These are phyloP conservation scores for Seminavis robusta DNA, from an alignment of 108 stramenopile species.

Conservation along the genomic window DNA sequence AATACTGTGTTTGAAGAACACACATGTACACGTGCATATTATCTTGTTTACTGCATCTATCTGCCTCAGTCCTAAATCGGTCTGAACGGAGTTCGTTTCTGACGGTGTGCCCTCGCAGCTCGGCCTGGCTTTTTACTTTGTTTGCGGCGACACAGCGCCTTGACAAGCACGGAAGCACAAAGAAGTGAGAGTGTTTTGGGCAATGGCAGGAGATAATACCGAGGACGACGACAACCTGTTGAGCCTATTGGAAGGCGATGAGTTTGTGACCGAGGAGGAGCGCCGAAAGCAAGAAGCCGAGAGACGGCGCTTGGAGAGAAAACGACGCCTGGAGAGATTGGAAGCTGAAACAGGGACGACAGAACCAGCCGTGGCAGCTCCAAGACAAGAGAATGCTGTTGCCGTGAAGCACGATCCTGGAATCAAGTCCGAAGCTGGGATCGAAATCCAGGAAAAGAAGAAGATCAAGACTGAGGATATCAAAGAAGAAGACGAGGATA, in stretches of 20 bases:
- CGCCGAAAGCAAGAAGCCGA: slow-evolving; percentile 6
- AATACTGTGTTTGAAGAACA: too few relatives aligned
- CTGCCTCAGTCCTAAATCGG: too few relatives aligned
- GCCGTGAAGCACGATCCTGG: neutral
- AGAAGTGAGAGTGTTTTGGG: too few relatives aligned
- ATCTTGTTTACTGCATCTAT: too few relatives aligned
- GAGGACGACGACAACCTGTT: slow-evolving; percentile 14
- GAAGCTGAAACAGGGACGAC: slow-evolving; percentile 40
- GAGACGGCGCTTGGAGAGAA: neutral
- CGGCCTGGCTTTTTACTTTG: too few relatives aligned
- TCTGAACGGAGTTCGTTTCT: too few relatives aligned
- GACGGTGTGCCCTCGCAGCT: too few relatives aligned
- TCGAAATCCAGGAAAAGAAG: neutral
- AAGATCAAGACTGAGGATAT: neutral
- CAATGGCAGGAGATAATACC: too few relatives aligned
- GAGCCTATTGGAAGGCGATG: slow-evolving; percentile 15
- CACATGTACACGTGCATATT: too few relatives aligned
- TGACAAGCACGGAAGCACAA: too few relatives aligned
- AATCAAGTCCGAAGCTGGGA: neutral
- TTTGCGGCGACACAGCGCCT: too few relatives aligned
- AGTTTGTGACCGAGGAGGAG: slow-evolving; percentile 20
- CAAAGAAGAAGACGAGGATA: slow-evolving; percentile 5
- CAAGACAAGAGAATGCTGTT: slow-evolving; percentile 12
- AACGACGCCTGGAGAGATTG: neutral
- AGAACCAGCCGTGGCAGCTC: neutral